Evolutionary conservation across 2,329 filamentous ascomycete species (phyloP).

Genomic region (Chaetoscypha palmicola): DNA sequence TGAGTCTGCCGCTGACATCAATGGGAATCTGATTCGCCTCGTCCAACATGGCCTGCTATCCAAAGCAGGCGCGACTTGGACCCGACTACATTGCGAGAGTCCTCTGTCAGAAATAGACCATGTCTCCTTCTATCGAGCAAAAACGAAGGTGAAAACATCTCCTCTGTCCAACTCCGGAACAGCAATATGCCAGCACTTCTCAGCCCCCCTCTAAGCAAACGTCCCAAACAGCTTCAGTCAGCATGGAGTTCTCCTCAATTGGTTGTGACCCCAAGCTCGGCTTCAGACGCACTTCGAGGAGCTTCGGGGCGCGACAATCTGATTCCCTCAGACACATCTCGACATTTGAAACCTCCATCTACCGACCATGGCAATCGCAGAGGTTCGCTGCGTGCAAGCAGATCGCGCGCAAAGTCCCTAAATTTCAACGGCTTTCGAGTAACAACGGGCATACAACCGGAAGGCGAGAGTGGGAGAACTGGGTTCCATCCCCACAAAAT

Average conservation of each 20-base stretch:
- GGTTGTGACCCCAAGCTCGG: too few relatives aligned
- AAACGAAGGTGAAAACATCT: too few relatives aligned
- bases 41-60: too few relatives aligned
- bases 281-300: slow-evolving; percentile 2
- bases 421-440: slow-evolving; percentile 21
- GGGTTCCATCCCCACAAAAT: slow-evolving; percentile 61
- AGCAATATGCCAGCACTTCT: background rate
- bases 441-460: slow-evolving; percentile 35
- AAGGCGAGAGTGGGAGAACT: slow-evolving; percentile 61
- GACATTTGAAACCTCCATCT: background rate
- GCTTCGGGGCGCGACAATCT: slow-evolving; percentile 2
- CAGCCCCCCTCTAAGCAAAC: background rate
- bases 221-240: background rate
- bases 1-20: too few relatives aligned
- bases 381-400: background rate
- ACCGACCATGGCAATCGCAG: background rate
- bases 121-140: too few relatives aligned
- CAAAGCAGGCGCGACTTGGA: too few relatives aligned
- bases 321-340: slow-evolving; percentile 8
- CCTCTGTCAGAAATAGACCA: too few relatives aligned
- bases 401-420: background rate
- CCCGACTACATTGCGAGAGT: too few relatives aligned
- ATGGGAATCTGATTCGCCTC: too few relatives aligned
- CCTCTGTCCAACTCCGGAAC: too few relatives aligned
- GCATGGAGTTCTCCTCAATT: background rate